phyloP scores from a whole-genome alignment of 495 filamentous ascomycete genomes.

The Tuber borchii region DNA sequence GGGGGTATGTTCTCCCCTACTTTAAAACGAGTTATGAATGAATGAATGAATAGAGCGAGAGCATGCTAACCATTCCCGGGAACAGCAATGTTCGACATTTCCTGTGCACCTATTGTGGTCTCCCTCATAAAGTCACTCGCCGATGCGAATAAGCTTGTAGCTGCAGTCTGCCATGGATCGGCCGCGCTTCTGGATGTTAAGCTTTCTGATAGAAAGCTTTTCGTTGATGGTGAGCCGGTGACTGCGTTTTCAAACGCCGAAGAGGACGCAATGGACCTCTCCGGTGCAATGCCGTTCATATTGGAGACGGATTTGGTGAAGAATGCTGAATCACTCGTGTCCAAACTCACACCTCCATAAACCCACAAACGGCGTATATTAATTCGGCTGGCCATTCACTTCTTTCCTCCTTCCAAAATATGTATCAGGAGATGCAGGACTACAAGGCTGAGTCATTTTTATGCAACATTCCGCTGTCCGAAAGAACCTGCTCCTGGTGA shows the following conservation, averaged over 20 bases:
- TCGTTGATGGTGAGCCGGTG: constrained; percentile 53
- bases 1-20: constrained; percentile 52
- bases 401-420: too few species aligned
- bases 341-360: too few species aligned
- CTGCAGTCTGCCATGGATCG: constrained; percentile 65
- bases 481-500: too few species aligned
- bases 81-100: constrained; percentile 65
- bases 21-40: background rate
- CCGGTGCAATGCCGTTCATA: constrained; percentile 55
- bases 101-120: constrained; percentile 49
- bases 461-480: too few species aligned
- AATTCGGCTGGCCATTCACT: too few species aligned
- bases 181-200: constrained; percentile 56
- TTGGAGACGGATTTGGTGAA: constrained; percentile 55
- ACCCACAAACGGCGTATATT: too few species aligned
- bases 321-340: constrained; percentile 52
- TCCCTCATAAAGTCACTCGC: constrained; percentile 58
- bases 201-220: constrained; percentile 47
- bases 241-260: constrained; percentile 66
- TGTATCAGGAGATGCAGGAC: too few species aligned
- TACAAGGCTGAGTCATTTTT: too few species aligned
- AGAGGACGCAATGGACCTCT: constrained; percentile 53
- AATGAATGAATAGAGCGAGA: background rate
- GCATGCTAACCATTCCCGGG: constrained; percentile 2
- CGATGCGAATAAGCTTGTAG: constrained; percentile 54